A percentile compares a stretch with the other conserved stretches of the same genome.
These are phyloP conservation scores for Trichomonascus vanleenenianus DNA, from an alignment of 805 yeast species.

Conservation along the genomic window DNA sequence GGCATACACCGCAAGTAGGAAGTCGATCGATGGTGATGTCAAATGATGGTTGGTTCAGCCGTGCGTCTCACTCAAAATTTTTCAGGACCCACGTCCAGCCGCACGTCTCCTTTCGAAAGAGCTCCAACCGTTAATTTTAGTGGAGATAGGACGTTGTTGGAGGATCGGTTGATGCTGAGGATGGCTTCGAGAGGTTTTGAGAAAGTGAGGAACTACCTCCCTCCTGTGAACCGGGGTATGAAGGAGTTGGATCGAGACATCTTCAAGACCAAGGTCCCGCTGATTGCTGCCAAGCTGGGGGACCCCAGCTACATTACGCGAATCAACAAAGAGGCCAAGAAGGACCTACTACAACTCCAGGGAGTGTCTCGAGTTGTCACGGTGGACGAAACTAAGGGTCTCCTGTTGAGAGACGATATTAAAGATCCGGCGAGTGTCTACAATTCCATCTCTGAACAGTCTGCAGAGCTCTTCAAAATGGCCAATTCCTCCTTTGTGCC, in stretches of 20 bases:
- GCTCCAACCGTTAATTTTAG: too few species aligned
- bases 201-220: conserved; percentile 25
- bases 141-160: too few species aligned
- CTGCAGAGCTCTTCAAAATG: conserved; percentile 40
- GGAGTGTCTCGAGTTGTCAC: conserved; percentile 63
- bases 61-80: too few species aligned
- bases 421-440: conserved; percentile 32
- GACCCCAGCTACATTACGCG: conserved; percentile 53
- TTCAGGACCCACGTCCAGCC: too few species aligned
- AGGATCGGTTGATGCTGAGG: background rate
- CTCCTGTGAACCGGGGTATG: conserved; percentile 68
- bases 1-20: too few species aligned
- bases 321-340: conserved; percentile 50
- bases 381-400: conserved; percentile 37
- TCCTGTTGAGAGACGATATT: conserved; percentile 52
- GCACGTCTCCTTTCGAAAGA: too few species aligned
- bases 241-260: conserved; percentile 54
- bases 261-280: conserved; percentile 48
- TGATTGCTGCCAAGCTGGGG: conserved; percentile 63
- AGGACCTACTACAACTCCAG: conserved; percentile 63
- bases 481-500: conserved; percentile 42
- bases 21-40: too few species aligned
- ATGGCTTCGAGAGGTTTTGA: background rate
- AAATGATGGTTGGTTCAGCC: too few species aligned
- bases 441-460: conserved; percentile 33